phyloP scores from a whole-genome alignment of 805 yeast species.

The Ogataea populi-albae region DNA sequence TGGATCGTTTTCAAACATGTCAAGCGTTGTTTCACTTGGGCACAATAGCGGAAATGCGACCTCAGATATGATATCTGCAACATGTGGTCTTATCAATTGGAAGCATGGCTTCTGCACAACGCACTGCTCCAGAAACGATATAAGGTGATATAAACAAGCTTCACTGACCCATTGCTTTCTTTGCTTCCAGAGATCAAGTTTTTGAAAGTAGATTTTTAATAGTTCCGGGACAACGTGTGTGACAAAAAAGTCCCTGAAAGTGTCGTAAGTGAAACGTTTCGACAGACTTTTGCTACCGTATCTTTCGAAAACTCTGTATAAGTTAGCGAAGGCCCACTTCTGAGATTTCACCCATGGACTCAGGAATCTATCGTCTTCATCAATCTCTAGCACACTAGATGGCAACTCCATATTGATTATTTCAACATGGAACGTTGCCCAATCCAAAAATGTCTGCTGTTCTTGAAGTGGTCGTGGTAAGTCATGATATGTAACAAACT shows the following conservation, averaged over 20 bases:
- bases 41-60: slow-evolving; percentile 77
- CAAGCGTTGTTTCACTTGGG: slow-evolving; percentile 69
- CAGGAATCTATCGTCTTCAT: slow-evolving; percentile 47
- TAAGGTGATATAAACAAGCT: slow-evolving; percentile 59
- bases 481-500: slow-evolving; percentile 77
- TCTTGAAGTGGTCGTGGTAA: slow-evolving; percentile 67
- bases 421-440: slow-evolving; percentile 77
- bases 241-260: slow-evolving; percentile 55
- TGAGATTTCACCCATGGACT: slow-evolving; percentile 71
- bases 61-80: slow-evolving; percentile 60
- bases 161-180: slow-evolving; percentile 66
- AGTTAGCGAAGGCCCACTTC: slow-evolving; percentile 86
- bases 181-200: slow-evolving; percentile 72
- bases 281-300: slow-evolving; percentile 55
- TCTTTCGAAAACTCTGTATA: slow-evolving; percentile 66
- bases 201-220: slow-evolving; percentile 57
- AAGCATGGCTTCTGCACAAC: slow-evolving; percentile 61
- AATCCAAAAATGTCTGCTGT: slow-evolving; percentile 48
- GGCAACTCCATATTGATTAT: slow-evolving; percentile 64
- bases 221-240: slow-evolving; percentile 70
- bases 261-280: slow-evolving; percentile 52
- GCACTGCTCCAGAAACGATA: slow-evolving; percentile 61
- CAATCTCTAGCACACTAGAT: slow-evolving; percentile 44
- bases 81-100: slow-evolving; percentile 67
- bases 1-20: slow-evolving; percentile 83